These are phyloP conservation scores for Ceratobasidium papillatum DNA, from an alignment of 1,284 basidiomycete species.

Conservation along the genomic window DNA sequence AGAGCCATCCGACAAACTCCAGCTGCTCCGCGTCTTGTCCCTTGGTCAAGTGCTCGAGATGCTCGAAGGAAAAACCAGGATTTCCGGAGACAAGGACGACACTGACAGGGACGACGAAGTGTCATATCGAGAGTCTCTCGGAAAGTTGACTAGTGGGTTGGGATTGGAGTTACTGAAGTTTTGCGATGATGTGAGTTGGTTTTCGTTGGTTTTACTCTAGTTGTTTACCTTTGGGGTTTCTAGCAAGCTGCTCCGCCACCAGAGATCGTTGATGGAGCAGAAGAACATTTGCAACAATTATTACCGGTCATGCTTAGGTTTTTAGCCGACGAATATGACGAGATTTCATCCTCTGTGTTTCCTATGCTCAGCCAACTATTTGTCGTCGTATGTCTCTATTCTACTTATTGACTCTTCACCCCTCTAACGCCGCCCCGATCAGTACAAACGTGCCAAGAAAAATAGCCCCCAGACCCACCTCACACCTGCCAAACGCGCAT, in stretches of 20 bases:
- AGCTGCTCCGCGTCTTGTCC: slow-evolving; percentile 89
- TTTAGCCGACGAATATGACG: slow-evolving; percentile 88
- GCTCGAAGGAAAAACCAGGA: slow-evolving; percentile 78
- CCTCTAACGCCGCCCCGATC: slow-evolving; percentile 32
- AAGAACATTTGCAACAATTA: slow-evolving; percentile 70
- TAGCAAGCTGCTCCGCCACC: slow-evolving; percentile 28
- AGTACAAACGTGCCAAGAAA: slow-evolving; percentile 85
- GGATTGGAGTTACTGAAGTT: slow-evolving; percentile 89
- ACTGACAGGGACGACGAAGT: slow-evolving; percentile 72
- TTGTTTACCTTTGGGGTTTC: not conserved
- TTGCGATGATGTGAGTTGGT: slow-evolving; percentile 72
- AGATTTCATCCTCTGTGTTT: slow-evolving; percentile 85
- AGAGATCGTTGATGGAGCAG: slow-evolving; percentile 74
- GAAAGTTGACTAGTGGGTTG: slow-evolving; percentile 82
- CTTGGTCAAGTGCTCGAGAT: slow-evolving; percentile 81
- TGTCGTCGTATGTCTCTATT: slow-evolving; percentile 64
- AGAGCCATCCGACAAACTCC: slow-evolving; percentile 88
- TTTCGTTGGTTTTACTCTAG: slow-evolving; percentile 4
- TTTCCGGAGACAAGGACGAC: slow-evolving; percentile 70
- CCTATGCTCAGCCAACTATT: slow-evolving; percentile 81
- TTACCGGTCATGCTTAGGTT: slow-evolving; percentile 89
- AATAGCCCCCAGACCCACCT: slow-evolving; percentile 71
- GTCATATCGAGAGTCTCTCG: slow-evolving; percentile 89
- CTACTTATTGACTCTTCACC: slow-evolving; percentile 28
- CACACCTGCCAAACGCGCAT: slow-evolving; percentile 73